Base-by-base conservation (phyloP, 768 basidiomycete species). In the Termitomyces sp. region DNA sequence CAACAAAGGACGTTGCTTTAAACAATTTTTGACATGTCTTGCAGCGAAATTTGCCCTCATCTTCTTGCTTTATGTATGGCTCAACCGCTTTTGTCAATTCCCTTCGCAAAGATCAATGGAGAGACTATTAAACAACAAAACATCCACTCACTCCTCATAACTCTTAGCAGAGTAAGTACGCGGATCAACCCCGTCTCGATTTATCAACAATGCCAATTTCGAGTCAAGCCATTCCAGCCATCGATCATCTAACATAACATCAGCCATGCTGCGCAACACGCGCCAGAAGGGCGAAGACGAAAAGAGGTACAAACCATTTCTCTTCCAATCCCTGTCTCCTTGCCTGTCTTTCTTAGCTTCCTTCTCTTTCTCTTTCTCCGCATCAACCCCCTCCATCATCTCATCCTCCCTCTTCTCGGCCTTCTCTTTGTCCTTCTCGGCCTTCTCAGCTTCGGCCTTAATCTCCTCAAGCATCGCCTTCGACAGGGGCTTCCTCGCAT, bases 11-110 rank as follows among this genome's bases (percentile, higher is more conserved):
- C 34, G 91, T 89, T 4, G 94, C 97, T 70, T 95, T 95, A 86
- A 99, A 99, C 21, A 98, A 79, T 76, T 99, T 99, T 72, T 86
- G 88, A 72, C 97, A 99, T 28, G 86, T 87, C 76, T 92, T 96
- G 76, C 97, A 99, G 61, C 97, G 81, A 75, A 91, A 98, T 69
- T 97, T 98, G 65, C 88, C 91, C 72, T 96, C 93, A 63, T 98
- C 96, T 72, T 98, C 96, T 68, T 94, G 90, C 73, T 95, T 95
- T 70, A 98, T 82, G 68, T 80, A 80, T 2, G 86, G 86, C 55
- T 89, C 89, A 23, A 88, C 85, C 12, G 86, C 79, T 65, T 87
- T 91, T 50, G 83, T 79, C 50, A 95, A 75, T 67, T 95, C 94
- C 63, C 95, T 97, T 50, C 25, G 19, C 28, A 27, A n/a, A 16